Base-by-base conservation (phyloP, 2,329 filamentous ascomycete species). In the Knoxdaviesia capensis region DNA sequence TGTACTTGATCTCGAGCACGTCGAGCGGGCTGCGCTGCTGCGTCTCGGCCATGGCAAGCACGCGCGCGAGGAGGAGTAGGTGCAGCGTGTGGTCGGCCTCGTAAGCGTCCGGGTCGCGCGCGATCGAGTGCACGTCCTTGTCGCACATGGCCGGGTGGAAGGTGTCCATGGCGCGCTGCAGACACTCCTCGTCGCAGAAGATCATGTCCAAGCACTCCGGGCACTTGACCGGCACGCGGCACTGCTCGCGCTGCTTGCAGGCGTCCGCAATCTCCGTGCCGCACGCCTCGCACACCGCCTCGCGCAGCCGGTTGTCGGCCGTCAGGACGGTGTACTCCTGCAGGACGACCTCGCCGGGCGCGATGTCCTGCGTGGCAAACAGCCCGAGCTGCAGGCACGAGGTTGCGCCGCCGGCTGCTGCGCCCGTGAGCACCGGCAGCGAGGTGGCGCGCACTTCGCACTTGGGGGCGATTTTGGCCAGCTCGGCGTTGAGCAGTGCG, bases 211-310 rank as follows among this genome's bases (percentile, higher is more conserved):
- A 63, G 53, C 76, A 80, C 34, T 74, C 70, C 5, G 65, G 60
- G 48, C 76, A 80, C 48, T 58, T 65, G 34, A 76, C 63, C 11
- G 40, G 39, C n/a, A n/a, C n/a, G n/a, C n/a, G n/a, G n/a, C n/a
- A n/a, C n/a, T n/a, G n/a, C n/a, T n/a, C n/a, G n/a, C n/a, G n/a
- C n/a, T n/a, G n/a, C n/a, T n/a, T n/a, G n/a, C n/a, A n/a, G 64
- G 69, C 43, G 53, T 59, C 40, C 53, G 62, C 51, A 5, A 92
- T 68, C 29, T 74, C 72, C 6, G 71, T 68, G 51, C 85, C 85
- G 57, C 88, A 96, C 9, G 86, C 86, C 57, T 96, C 88, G 58
- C 88, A 96, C 31, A 88, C 70, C 5, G 80, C 69, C 47, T 93
- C 86, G 54, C 92, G 85, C 8, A 90, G 70, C 31, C 85, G 77